Base-by-base conservation (phyloP, 495 filamentous ascomycete species). In the Aeminium ludgeri region DNA sequence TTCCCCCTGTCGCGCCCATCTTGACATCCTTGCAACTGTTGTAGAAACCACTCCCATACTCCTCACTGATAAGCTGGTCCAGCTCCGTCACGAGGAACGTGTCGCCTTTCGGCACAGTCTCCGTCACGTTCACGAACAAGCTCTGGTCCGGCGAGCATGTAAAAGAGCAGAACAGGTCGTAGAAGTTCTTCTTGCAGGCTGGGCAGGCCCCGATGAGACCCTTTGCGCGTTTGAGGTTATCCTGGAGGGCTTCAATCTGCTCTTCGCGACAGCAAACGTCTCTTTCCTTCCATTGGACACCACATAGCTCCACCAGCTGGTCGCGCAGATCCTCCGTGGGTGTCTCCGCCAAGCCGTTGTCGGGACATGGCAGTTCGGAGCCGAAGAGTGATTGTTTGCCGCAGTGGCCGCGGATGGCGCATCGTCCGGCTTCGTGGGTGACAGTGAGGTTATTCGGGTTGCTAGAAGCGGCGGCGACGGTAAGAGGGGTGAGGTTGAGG, bases 11-110 rank as follows among this genome's bases (percentile, higher is more conserved):
- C 2, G 83, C 78, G 12, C 87, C 89, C 53, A 95, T 94, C 55
- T 96, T 95, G 56, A 97, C 85, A 57, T 96, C 83, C 60, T 96
- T 97, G 64, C 89, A 97, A 57, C 89, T 96, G 55, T 92, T 69
- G 59, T 82, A 97, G 62, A 96, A 94, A 2, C 82, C 86, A 30
- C 72, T 70, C 19, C 85, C 86, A 61, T 87, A 97, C 38, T 79
- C 69, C 39, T 86, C 69, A 0, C 82, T 82, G 54, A 92, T 74
- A n/a, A 96, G 55, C 48, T 94, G 85, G 50, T 95, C 84, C 17
- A 96, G 58, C 60, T 94, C 86, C 1, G 79, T 85, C 31, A 94
- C 86, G 17, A 84, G 61, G 25, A 59, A 61, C 55, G 91, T 91
- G 34, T 68, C 68, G 3, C 71, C 71, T 28, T 67, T 75, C 33